These are phyloP conservation scores for Piper longum DNA, from an alignment of 164 flowering plant species.

Conservation along the genomic window DNA sequence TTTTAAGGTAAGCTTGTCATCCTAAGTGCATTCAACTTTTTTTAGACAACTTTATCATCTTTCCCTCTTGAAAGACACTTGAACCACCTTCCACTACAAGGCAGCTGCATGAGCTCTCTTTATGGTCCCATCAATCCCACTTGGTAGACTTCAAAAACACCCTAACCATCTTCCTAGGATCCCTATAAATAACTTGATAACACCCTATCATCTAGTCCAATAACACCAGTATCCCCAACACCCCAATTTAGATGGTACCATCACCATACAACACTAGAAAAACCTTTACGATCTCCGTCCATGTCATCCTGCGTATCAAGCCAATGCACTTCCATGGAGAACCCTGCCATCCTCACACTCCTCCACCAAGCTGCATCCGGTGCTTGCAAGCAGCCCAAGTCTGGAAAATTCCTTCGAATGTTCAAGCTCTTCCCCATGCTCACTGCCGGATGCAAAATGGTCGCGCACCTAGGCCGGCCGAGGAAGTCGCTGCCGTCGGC, in stretches of 20 bases:
- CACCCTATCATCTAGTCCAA: not conserved
- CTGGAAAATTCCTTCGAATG: slow-evolving; percentile 43
- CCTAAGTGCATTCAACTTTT: slow-evolving; percentile 12
- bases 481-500: slow-evolving; percentile 30
- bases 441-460: slow-evolving; percentile 79
- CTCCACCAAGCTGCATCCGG: slow-evolving; percentile 28
- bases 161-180: slow-evolving; percentile 18
- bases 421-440: slow-evolving; percentile 74
- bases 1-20: too few species aligned
- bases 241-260: not conserved
- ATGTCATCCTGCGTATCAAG: slow-evolving; percentile 25
- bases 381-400: slow-evolving; percentile 19
- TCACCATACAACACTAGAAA: not conserved
- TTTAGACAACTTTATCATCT: not conserved
- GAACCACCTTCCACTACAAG: not conserved
- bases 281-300: not conserved
- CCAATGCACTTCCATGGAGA: slow-evolving; percentile 44
- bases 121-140: slow-evolving; percentile 7
- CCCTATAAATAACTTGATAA: slow-evolving; percentile 5
- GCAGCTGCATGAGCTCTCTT: too few species aligned
- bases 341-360: slow-evolving; percentile 37
- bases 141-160: slow-evolving; percentile 28
- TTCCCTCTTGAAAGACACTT: slow-evolving; percentile 1
- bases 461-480: slow-evolving; percentile 49
- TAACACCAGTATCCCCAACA: not conserved